These are phyloP conservation scores for Cystofilobasidium bisporidii DNA, from an alignment of 768 basidiomycete species.

Conservation along the genomic window DNA sequence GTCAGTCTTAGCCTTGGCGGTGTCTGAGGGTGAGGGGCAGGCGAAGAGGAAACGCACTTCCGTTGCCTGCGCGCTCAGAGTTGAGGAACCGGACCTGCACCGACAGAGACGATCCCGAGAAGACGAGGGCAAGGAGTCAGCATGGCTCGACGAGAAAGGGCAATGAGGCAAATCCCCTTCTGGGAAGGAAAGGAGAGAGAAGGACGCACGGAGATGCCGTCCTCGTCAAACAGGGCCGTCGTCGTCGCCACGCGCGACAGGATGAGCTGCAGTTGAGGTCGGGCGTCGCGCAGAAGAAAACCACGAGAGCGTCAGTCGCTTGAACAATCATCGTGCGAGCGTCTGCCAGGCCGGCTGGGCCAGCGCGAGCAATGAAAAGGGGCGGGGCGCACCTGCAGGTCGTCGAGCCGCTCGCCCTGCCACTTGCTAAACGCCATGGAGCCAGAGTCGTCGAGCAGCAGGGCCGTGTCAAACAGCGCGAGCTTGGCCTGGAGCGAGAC, in stretches of 20 bases:
- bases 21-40: conserved; percentile 22
- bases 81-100: conserved; percentile 41
- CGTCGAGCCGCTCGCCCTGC: conserved; percentile 40
- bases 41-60: conserved; percentile 22
- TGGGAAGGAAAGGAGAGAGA: background rate
- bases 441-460: conserved; percentile 16
- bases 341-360: no score
- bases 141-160: background rate
- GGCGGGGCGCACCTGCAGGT: conserved; percentile 37
- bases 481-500: conserved; percentile 31
- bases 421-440: conserved; percentile 40
- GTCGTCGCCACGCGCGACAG: conserved; percentile 41
- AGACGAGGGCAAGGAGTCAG: background rate
- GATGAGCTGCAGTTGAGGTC: conserved; percentile 30
- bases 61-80: conserved; percentile 40
- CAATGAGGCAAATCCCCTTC: no score
- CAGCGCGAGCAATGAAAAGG: conserved; percentile 40
- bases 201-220: conserved; percentile 29
- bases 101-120: conserved; percentile 10
- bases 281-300: conserved; percentile 37
- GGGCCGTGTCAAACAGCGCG: conserved; percentile 40
- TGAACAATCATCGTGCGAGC: no score
- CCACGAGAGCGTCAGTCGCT: no score
- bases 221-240: conserved; percentile 41
- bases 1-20: no score